phyloP scores from a whole-genome alignment of 768 basidiomycete species.

The Sporobolomyces pararoseus region DNA sequence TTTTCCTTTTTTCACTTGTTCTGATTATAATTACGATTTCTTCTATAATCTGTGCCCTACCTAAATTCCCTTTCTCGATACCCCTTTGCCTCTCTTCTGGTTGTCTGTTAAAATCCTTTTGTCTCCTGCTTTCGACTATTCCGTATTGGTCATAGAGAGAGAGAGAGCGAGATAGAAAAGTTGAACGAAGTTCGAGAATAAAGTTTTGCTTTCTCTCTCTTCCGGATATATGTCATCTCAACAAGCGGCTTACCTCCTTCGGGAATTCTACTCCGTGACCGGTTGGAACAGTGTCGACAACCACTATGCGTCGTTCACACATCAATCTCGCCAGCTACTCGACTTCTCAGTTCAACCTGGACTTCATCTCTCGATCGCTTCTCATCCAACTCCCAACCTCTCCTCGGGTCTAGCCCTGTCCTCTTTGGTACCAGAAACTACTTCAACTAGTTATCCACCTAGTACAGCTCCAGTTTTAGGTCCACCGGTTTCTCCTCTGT shows the following conservation, averaged over 20 bases:
- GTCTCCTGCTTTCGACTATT: neutral
- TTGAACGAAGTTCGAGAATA: neutral
- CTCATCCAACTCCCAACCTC: slow-evolving; percentile 82
- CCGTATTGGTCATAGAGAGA: neutral
- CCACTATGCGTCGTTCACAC: slow-evolving; percentile 80
- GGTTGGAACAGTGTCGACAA: slow-evolving; percentile 93
- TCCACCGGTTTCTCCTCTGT: slow-evolving; percentile 56
- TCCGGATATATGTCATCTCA: slow-evolving; percentile 15
- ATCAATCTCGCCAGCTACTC: slow-evolving; percentile 81
- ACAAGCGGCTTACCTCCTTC: slow-evolving; percentile 71
- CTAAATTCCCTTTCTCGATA: neutral
- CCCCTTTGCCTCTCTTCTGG: neutral
- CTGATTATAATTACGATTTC: too few species aligned
- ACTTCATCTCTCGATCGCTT: slow-evolving; percentile 72
- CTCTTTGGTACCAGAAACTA: slow-evolving; percentile 56
- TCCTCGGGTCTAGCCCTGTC: slow-evolving; percentile 89
- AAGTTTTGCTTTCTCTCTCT: neutral
- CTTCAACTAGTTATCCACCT: slow-evolving; percentile 6
- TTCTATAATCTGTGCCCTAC: too few species aligned
- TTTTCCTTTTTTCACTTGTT: too few species aligned
- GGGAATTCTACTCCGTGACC: slow-evolving; percentile 83
- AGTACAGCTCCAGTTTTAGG: slow-evolving; percentile 31
- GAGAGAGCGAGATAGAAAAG: neutral
- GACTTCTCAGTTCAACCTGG: slow-evolving; percentile 85
- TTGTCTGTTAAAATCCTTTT: neutral